These are phyloP conservation scores for Ceriops zippeliana DNA, from an alignment of 345 rosid genomes.

Conservation along the genomic window DNA sequence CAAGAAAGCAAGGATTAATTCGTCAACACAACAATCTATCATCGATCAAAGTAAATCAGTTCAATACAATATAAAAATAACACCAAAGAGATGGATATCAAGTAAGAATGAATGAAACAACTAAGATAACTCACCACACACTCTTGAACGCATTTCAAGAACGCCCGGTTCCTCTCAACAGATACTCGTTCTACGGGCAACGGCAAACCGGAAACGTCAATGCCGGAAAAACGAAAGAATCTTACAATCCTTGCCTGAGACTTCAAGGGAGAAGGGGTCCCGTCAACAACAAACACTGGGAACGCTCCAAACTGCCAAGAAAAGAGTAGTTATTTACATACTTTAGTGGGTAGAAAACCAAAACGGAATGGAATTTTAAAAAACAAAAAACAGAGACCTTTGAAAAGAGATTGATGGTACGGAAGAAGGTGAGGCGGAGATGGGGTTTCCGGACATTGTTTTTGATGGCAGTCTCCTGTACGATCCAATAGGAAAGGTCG, in stretches of 20 bases:
- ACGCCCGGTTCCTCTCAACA: conserved; percentile 59
- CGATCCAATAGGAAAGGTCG: conserved; percentile 84
- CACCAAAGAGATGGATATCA: not conserved
- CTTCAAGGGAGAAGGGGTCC: conserved; percentile 81
- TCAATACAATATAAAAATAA: not conserved
- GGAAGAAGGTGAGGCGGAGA: conserved; percentile 83
- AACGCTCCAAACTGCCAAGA: conserved; percentile 75
- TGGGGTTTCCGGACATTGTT: conserved; percentile 47
- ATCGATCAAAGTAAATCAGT: not conserved
- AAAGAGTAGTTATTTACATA: not conserved
- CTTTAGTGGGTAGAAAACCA: not conserved
- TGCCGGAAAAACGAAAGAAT: conserved; percentile 56
- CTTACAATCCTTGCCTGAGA: conserved; percentile 63
- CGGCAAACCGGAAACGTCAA: conserved; percentile 38
- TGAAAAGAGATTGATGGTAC: conserved; percentile 76
- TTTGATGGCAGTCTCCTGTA: conserved; percentile 77
- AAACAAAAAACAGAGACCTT: conserved; percentile 40
- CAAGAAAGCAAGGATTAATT: not conserved
- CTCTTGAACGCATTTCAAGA: conserved; percentile 58
- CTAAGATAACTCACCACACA: conserved; percentile 60
- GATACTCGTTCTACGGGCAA: conserved; percentile 48
- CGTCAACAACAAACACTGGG: conserved; percentile 84
- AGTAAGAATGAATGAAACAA: not conserved
- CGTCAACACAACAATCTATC: not conserved
- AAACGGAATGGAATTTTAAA: not conserved